Conservation (phyloP, 2,329 filamentous ascomycete genomes). For the Colletotrichum scovillei region DNA sequence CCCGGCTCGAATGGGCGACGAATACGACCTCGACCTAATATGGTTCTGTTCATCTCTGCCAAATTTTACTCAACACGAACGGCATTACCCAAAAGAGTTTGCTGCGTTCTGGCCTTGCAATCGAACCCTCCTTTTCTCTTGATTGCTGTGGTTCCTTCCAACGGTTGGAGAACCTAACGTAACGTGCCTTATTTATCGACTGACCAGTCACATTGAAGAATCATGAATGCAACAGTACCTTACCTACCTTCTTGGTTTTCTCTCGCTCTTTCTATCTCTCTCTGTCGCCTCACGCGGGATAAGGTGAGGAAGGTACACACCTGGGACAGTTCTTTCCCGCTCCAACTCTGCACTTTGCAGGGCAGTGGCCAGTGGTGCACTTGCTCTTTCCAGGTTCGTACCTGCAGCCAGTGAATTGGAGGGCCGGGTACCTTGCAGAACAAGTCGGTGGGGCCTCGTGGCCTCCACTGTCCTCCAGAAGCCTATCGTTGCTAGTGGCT, state of each 20-base stretch:
- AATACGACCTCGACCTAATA: constrained; percentile 23
- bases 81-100: constrained; percentile 25
- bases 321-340: neutral
- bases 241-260: neutral
- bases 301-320: neutral
- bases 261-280: neutral
- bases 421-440: constrained; percentile 35
- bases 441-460: constrained; percentile 20
- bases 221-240: neutral
- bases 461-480: constrained; percentile 31
- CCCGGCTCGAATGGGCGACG: constrained; percentile 7
- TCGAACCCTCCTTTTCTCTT: neutral
- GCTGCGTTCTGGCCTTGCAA: constrained; percentile 2
- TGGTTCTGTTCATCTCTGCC: constrained; percentile 24
- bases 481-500: constrained; percentile 30
- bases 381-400: neutral
- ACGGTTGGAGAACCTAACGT: neutral
- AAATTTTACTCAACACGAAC: constrained; percentile 29
- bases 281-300: neutral
- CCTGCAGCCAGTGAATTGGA: constrained; percentile 12
- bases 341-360: neutral
- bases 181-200: neutral
- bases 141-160: neutral
- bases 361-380: neutral
- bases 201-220: neutral